A percentile compares a stretch with the other conserved stretches of the same genome.
Conservation (phyloP, 805 yeast genomes). For the Barnettozyma vustinii region DNA sequence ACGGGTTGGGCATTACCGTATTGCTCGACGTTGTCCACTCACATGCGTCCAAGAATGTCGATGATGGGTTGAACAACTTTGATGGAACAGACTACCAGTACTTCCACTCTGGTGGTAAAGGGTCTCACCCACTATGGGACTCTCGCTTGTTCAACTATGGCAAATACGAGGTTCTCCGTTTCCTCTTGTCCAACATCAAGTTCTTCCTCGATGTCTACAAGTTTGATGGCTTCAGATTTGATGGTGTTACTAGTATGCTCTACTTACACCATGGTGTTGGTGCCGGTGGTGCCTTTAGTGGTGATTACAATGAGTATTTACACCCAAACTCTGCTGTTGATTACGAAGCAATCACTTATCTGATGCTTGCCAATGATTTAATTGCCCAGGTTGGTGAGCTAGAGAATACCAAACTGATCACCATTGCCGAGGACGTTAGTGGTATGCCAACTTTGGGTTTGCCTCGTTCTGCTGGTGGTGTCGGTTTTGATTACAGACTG, state of each 20-base stretch:
- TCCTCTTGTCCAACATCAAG: slow-evolving; percentile 76
- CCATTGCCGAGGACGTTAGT: slow-evolving; percentile 94
- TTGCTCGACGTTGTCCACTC: slow-evolving; percentile 91
- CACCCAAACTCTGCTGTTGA: slow-evolving; percentile 73
- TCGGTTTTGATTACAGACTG: slow-evolving; percentile 88
- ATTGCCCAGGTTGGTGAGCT: slow-evolving; percentile 45
- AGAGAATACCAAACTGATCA: slow-evolving; percentile 48
- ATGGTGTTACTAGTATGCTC: slow-evolving; percentile 93
- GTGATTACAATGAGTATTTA: slow-evolving; percentile 88
- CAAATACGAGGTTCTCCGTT: slow-evolving; percentile 83
- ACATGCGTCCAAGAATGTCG: slow-evolving; percentile 91
- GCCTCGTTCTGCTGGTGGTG: slow-evolving; percentile 70
- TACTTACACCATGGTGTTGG: slow-evolving; percentile 92
- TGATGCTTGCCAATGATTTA: slow-evolving; percentile 86
- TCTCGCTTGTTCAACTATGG: slow-evolving; percentile 93
- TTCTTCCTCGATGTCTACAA: slow-evolving; percentile 76
- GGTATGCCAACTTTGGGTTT: slow-evolving; percentile 95
- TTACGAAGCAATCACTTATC: slow-evolving; percentile 76
- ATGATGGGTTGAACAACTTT: slow-evolving; percentile 87
- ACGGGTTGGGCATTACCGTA: slow-evolving; percentile 79
- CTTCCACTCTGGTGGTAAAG: slow-evolving; percentile 89
- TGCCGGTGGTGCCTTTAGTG: slow-evolving; percentile 74
- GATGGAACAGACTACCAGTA: slow-evolving; percentile 95
- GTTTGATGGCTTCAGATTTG: slow-evolving; percentile 95
- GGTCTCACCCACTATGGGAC: slow-evolving; percentile 91